phyloP scores from a whole-genome alignment of 352 stramenopile genomes.

The Phytophthora litchii region DNA sequence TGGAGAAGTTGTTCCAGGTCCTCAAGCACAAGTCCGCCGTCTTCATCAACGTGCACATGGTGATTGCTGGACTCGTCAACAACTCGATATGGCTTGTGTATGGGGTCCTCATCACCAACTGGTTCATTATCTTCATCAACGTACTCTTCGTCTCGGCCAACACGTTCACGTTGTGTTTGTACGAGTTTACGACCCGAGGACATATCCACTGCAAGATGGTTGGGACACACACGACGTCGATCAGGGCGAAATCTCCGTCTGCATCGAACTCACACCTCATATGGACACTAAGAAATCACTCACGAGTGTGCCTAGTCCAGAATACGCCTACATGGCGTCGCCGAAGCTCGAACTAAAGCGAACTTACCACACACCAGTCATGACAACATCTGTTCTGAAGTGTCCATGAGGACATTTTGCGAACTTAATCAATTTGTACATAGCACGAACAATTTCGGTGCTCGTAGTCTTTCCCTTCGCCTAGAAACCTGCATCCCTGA shows the following conservation, averaged over 20 bases:
- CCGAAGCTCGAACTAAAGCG: constrained; percentile 11
- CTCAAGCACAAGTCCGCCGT: constrained; percentile 46
- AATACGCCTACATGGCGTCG: constrained; percentile 19
- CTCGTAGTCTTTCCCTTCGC: constrained; percentile 1
- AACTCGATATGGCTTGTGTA: constrained; percentile 48
- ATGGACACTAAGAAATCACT: constrained; percentile 21
- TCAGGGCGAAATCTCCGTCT: constrained; percentile 19
- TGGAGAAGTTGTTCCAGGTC: constrained; percentile 51
- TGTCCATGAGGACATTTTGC: constrained; percentile 9
- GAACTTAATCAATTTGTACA: constrained; percentile 21
- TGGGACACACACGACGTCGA: constrained; percentile 20
- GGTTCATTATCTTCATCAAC: constrained; percentile 44
- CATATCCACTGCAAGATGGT: constrained; percentile 27
- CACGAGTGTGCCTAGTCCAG: constrained; percentile 20
- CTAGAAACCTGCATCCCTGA: too few relatives aligned
- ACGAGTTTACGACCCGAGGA: constrained; percentile 38
- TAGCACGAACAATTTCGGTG: constrained; percentile 10
- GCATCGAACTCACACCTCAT: constrained; percentile 18
- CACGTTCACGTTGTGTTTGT: constrained; percentile 38
- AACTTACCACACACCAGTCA: neutral
- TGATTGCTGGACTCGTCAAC: constrained; percentile 49
- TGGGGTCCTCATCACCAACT: constrained; percentile 37
- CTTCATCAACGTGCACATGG: constrained; percentile 64
- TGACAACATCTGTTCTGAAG: neutral
- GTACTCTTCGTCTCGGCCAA: constrained; percentile 37